Evolutionary conservation across 176 grass and related monocot species (phyloP).

Genomic region (Oryza punctata): DNA sequence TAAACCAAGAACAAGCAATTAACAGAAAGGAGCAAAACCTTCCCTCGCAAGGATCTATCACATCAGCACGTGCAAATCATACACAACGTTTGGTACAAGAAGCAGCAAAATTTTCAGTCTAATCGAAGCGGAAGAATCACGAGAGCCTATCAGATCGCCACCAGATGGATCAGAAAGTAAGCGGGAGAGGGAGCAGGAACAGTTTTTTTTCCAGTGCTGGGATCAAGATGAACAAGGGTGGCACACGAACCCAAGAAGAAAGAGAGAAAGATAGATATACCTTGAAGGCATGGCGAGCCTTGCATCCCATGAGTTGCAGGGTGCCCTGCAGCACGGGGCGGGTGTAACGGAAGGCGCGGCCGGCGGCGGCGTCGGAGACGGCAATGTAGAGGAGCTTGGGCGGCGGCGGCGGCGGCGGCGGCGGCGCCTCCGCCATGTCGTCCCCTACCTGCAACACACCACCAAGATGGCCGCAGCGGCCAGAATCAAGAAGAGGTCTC

Average conservation of each 20-base stretch:
- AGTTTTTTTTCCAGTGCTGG: not conserved
- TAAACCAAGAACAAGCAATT: conserved; percentile 9
- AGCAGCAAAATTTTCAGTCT: not conserved
- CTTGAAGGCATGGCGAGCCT: conserved; percentile 97
- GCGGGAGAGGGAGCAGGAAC: not conserved
- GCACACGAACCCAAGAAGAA: not conserved
- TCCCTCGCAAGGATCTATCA: conserved; percentile 18
- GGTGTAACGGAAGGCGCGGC: conserved; percentile 76
- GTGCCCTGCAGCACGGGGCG: conserved; percentile 89
- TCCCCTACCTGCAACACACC: conserved; percentile 24
- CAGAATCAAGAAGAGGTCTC: conserved; percentile 18
- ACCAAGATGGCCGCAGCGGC: not conserved
- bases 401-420: conserved; percentile 21
- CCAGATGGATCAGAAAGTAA: not conserved
- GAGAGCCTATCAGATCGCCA: not conserved
- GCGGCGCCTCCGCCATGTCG: conserved; percentile 34
- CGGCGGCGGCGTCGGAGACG: conserved; percentile 52
- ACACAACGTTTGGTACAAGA: not conserved
- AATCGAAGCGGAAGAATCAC: not conserved
- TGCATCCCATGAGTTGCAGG: conserved; percentile 98
- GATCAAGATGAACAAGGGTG: conserved; percentile 2
- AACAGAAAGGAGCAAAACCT: conserved; percentile 14
- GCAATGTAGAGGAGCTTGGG: conserved; percentile 90
- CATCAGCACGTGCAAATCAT: not conserved
- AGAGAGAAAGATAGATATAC: conserved; percentile 2